Conservation (phyloP, 179 eudicot species). For the Nepenthes alata region DNA sequence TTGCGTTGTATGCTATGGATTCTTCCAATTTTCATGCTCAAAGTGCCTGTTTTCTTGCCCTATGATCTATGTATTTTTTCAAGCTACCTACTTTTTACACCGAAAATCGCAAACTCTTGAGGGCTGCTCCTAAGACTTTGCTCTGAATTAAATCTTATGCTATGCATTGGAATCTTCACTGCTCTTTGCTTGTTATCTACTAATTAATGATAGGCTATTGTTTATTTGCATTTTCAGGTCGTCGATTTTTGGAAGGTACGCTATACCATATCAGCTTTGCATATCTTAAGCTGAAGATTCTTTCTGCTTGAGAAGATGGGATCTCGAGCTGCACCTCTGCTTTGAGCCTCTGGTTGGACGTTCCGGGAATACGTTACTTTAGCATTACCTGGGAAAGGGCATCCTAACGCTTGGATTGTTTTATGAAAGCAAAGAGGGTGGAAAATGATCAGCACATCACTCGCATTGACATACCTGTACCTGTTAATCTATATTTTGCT, state of each 20-base stretch:
- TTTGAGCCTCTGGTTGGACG: conserved; percentile 1
- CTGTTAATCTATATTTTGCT: conserved; percentile 58
- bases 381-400: conserved; percentile 6
- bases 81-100: no score
- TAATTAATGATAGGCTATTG: no score
- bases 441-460: conserved; percentile 61
- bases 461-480: conserved; percentile 67
- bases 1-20: no score
- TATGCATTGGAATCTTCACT: no score
- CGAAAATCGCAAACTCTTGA: no score
- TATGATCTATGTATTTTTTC: no score
- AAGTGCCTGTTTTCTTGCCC: no score
- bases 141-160: no score
- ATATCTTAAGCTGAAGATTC: background rate
- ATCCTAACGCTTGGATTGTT: conserved; percentile 7
- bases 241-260: background rate
- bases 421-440: conserved; percentile 16
- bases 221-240: background rate
- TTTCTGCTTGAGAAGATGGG: conserved; percentile 1
- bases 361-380: background rate
- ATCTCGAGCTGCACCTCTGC: background rate
- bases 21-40: no score
- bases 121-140: no score
- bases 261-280: background rate
- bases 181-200: no score